phyloP scores from a whole-genome alignment of 331 rosid genomes.

The Prunus yedoensis region DNA sequence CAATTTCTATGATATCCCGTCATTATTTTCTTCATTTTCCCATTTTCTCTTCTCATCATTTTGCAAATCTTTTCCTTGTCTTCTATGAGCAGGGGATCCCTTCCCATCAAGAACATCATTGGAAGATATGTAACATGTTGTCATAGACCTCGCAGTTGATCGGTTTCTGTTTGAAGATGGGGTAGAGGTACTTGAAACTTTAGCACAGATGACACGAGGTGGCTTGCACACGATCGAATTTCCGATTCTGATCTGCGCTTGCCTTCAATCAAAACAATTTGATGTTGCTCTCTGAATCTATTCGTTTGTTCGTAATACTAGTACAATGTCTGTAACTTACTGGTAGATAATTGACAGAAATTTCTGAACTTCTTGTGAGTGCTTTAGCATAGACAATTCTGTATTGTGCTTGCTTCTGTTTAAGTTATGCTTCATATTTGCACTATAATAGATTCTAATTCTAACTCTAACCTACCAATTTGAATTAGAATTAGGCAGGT shows the following conservation, averaged over 20 bases:
- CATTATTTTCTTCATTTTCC: background rate
- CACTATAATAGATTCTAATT: background rate
- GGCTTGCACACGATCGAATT: background rate
- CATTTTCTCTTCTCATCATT: background rate
- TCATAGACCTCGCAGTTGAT: slow-evolving; percentile 57
- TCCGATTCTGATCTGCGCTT: background rate
- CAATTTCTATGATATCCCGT: too few relatives aligned
- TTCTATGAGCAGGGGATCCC: slow-evolving; percentile 72
- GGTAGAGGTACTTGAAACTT: too few relatives aligned
- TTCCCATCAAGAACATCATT: slow-evolving; percentile 55
- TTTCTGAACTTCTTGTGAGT: background rate
- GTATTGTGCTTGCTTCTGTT: background rate
- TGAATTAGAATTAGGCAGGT: too few relatives aligned
- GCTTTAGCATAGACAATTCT: background rate
- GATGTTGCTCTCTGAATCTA: background rate
- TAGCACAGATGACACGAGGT: background rate
- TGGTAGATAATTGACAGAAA: background rate
- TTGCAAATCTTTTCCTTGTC: background rate
- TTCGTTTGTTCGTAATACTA: background rate
- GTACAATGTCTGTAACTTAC: background rate
- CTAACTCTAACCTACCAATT: background rate
- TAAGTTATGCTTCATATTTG: background rate
- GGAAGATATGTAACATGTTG: slow-evolving; percentile 68
- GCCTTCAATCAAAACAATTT: background rate
- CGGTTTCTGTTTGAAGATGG: background rate